Base-by-base conservation (phyloP, 345 rosid genomes). In the Pelargonium nanum region DNA sequence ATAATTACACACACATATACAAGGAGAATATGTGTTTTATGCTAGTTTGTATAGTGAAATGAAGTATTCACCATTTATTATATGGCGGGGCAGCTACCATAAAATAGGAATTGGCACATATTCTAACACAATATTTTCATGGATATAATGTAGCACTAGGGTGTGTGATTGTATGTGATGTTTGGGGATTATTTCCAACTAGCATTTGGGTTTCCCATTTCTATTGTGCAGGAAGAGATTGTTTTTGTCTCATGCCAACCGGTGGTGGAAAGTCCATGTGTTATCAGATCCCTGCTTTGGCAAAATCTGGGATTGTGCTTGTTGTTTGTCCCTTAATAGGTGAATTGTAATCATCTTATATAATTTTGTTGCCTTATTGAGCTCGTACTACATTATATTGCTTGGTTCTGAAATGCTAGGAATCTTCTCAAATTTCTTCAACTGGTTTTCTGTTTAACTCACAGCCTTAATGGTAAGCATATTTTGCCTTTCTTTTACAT, bases 191-290 rank as follows among this genome's bases (percentile, higher is more conserved):
- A 56, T 44, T 21, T 20, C 24, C 24, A 17, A 21, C 20, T 22
- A 26, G 24, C 24, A 53, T 22, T 5, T 55, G n/a, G n/a, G n/a
- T 8, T 34, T 30, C 44, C 10, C n/a, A 22, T 57, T 40, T 4
- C 57, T 26, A 15, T 57, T 19, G 13, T 40, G 26, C 60, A 86
- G 93, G 93, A 56, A 82, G 88, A 65, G 99, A 93, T 75, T 93
- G 97, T 68, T 87, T 93, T 74, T 93, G 97, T 62, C 74, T 93
- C 58, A 89, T 93, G 99, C 99, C 99, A 6, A 93, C 96, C 13
- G 96, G 99, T 45, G 94, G 97, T 70, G 99, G 99, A 55, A 93
- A 93, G 75, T 93, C 97, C 8, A 84, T 89, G 81, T 93, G 98
- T 74, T 93, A 87, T 70, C 99, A 93, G 67, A 85, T 93, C 68